Conservation (phyloP, 805 yeast species). For the Yamadazyma sp. region DNA sequence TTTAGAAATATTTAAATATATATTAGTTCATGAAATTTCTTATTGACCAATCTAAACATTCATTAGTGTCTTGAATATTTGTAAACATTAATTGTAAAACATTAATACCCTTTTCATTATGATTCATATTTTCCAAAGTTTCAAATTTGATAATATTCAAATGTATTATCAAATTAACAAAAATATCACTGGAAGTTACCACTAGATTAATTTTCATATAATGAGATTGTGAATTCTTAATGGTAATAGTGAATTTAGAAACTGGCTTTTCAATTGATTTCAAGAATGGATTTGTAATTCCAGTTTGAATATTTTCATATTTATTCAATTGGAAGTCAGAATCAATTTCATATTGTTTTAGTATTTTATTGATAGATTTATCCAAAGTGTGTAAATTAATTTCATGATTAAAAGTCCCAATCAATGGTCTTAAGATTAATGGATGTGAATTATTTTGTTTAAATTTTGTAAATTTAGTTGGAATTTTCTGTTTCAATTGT, state of each 20-base stretch:
- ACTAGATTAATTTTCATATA: conserved; percentile 26
- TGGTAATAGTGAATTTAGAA: conserved; percentile 25
- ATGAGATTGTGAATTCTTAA: conserved; percentile 17
- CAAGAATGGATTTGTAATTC: conserved; percentile 31
- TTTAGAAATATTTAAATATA: not conserved
- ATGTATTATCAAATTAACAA: conserved; percentile 36
- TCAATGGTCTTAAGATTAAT: conserved; percentile 51
- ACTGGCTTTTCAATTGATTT: conserved; percentile 39
- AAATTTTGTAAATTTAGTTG: conserved; percentile 46
- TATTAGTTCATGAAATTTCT: conserved; percentile 21
- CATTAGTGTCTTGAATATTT: conserved; percentile 51
- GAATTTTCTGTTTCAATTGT: conserved; percentile 41
- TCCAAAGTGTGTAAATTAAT: conserved; percentile 27
- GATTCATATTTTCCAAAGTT: conserved; percentile 19
- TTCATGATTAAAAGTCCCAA: conserved; percentile 59
- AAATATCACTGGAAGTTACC: conserved; percentile 38
- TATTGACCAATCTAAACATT: conserved; percentile 56
- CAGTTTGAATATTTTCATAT: conserved; percentile 22
- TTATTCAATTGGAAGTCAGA: conserved; percentile 14
- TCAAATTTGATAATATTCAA: conserved; percentile 33
- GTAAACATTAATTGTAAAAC: conserved; percentile 47
- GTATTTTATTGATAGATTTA: conserved; percentile 25
- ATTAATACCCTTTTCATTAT: conserved; percentile 30
- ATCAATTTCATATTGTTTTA: conserved; percentile 12
- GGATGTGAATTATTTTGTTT: conserved; percentile 43